Percentiles rank a stretch among this genome's conserved stretches.
Conservation (phyloP, 768 basidiomycete genomes). For the Wakefieldia striispora region DNA sequence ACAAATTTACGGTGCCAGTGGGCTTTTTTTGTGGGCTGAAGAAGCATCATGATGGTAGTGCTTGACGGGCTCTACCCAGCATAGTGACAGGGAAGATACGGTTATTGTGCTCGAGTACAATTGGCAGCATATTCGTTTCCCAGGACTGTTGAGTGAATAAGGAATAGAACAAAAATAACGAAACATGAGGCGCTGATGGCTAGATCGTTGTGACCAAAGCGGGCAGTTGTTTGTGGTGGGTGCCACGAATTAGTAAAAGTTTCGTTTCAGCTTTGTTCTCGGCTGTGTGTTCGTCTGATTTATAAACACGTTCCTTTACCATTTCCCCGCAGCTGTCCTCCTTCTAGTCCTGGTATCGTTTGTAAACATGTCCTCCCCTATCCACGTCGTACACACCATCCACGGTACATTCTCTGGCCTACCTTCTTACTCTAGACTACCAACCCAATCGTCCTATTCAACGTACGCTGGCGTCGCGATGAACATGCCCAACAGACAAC, state of each 20-base stretch:
- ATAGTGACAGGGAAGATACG: conserved; percentile 1
- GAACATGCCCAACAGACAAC: conserved; percentile 20
- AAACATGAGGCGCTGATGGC: conserved; percentile 5
- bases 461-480: conserved; percentile 29
- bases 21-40: background rate
- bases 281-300: conserved; percentile 10
- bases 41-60: too few species aligned
- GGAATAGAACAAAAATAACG: conserved; percentile 8
- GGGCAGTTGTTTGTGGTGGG: conserved; percentile 10
- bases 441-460: conserved; percentile 8
- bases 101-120: conserved; percentile 21
- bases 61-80: background rate
- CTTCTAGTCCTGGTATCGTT: conserved; percentile 10
- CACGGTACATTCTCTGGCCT: conserved; percentile 33
- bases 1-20: background rate
- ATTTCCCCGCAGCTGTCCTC: conserved; percentile 6
- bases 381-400: conserved; percentile 31
- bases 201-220: conserved; percentile 19
- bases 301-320: conserved; percentile 14
- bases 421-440: conserved; percentile 19
- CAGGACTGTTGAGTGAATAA: background rate
- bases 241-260: conserved; percentile 11
- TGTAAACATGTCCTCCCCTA: conserved; percentile 25
- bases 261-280: conserved; percentile 19
- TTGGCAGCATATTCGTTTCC: background rate